These are phyloP conservation scores for Canna indica DNA, from an alignment of 176 grass and related monocot species.

Conservation along the genomic window DNA sequence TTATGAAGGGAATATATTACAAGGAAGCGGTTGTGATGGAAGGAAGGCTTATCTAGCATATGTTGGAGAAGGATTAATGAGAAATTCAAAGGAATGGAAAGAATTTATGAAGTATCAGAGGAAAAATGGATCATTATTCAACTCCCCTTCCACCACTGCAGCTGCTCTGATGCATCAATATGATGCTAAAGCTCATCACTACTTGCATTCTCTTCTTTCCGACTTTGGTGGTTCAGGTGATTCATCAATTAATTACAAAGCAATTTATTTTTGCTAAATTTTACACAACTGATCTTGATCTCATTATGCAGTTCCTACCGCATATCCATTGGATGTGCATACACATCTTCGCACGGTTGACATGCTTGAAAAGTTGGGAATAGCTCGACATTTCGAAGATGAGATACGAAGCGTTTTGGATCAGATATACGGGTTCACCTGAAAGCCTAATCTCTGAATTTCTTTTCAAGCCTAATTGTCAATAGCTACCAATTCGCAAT, in stretches of 20 bases:
- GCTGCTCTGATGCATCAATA: conserved; percentile 30
- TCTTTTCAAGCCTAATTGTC: not conserved
- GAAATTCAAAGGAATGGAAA: conserved; percentile 35
- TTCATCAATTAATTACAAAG: not conserved
- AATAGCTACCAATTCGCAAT: too few species aligned
- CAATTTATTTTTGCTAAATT: not conserved
- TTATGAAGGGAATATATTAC: conserved; percentile 31
- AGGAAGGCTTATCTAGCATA: conserved; percentile 57
- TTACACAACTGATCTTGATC: too few species aligned
- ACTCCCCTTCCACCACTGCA: conserved; percentile 58
- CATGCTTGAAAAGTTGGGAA: conserved; percentile 50
- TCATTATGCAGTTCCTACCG: conserved; percentile 39
- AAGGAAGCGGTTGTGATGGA: conserved; percentile 25
- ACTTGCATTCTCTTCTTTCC: conserved; percentile 37
- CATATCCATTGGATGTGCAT: conserved; percentile 35
- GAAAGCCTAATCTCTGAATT: not conserved
- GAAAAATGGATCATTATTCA: conserved; percentile 67
- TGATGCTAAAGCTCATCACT: conserved; percentile 45
- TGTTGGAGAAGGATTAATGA: conserved; percentile 60
- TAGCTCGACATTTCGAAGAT: conserved; percentile 34
- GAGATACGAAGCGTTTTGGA: conserved; percentile 60
- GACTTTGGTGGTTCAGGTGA: conserved; percentile 53
- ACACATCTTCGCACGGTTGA: conserved; percentile 50
- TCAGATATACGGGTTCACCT: conserved; percentile 37
- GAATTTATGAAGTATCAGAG: conserved; percentile 53